Conservation (phyloP, 768 basidiomycete species). For the Russula lepida region DNA sequence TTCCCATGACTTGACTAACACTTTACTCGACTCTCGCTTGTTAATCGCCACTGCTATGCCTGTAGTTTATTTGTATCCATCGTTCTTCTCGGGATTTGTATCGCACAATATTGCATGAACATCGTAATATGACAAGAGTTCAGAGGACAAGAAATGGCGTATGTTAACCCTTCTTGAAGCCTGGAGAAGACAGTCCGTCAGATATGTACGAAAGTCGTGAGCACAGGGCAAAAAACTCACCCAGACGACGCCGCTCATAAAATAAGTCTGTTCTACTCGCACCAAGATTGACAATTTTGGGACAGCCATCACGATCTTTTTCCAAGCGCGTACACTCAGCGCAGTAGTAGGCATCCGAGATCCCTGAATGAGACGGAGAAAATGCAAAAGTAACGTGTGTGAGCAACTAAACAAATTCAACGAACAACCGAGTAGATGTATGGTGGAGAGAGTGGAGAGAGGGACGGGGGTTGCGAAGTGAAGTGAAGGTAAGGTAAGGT, state of each 20-base stretch:
- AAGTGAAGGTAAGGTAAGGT: not conserved
- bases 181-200: conserved; percentile 28
- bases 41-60: not conserved
- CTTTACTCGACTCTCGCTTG: not conserved
- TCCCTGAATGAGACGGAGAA: conserved; percentile 46
- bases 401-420: not conserved
- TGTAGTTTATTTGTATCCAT: not conserved
- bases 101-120: not conserved
- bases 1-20: not conserved
- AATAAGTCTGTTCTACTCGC: conserved; percentile 88
- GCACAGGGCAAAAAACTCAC: conserved; percentile 34
- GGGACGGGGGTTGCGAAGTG: no score
- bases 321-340: conserved; percentile 95
- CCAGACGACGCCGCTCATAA: conserved; percentile 81
- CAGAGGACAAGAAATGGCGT: not conserved
- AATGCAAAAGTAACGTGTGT: not conserved
- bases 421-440: not conserved
- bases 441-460: not conserved
- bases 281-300: conserved; percentile 96
- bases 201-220: not conserved
- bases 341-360: conserved; percentile 98
- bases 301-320: conserved; percentile 97
- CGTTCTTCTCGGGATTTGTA: not conserved
- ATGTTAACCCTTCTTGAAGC: conserved; percentile 57
- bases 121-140: conserved; percentile 1